These are phyloP conservation scores for Cerioporus squamosus DNA, from an alignment of 1,284 basidiomycete genomes.

Conservation along the genomic window DNA sequence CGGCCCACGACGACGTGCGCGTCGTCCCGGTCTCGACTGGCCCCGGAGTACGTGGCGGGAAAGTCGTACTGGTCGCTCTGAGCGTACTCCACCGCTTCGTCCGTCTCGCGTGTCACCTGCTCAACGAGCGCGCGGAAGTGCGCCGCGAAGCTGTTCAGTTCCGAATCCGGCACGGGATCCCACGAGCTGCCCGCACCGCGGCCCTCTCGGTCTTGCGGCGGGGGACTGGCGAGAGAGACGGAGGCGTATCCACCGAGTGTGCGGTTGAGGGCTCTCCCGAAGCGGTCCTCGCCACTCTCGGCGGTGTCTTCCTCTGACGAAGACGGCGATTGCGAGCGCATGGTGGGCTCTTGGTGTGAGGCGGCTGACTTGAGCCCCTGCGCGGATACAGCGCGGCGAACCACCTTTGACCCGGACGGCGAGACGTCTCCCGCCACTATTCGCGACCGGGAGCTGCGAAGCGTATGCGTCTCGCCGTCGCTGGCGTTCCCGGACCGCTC, in stretches of 20 bases:
- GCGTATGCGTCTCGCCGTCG: conserved; percentile 22
- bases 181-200: not conserved
- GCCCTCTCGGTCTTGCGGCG: not conserved
- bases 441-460: conserved; percentile 26
- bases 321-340: conserved; percentile 18
- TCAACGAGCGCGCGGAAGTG: conserved; percentile 53
- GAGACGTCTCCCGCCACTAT: conserved; percentile 21
- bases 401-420: conserved; percentile 17
- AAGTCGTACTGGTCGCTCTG: conserved; percentile 24
- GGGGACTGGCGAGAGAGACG: conserved; percentile 13
- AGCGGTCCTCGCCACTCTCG: conserved; percentile 19
- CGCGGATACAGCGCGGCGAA: conserved; percentile 20
- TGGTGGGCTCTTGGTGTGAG: conserved; percentile 7
- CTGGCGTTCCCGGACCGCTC: conserved; percentile 15
- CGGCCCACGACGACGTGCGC: conserved; percentile 64
- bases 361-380: conserved; percentile 13
- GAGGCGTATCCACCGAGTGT: conserved; percentile 23
- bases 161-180: conserved; percentile 34
- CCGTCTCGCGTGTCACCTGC: conserved; percentile 54
- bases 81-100: conserved; percentile 47
- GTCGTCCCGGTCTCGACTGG: conserved; percentile 32
- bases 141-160: conserved; percentile 48
- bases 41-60: conserved; percentile 17
- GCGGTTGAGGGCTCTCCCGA: conserved; percentile 23
- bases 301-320: conserved; percentile 30